phyloP scores from a whole-genome alignment of 192 early-diverging fungal species.

The Paraglomus occultum region DNA sequence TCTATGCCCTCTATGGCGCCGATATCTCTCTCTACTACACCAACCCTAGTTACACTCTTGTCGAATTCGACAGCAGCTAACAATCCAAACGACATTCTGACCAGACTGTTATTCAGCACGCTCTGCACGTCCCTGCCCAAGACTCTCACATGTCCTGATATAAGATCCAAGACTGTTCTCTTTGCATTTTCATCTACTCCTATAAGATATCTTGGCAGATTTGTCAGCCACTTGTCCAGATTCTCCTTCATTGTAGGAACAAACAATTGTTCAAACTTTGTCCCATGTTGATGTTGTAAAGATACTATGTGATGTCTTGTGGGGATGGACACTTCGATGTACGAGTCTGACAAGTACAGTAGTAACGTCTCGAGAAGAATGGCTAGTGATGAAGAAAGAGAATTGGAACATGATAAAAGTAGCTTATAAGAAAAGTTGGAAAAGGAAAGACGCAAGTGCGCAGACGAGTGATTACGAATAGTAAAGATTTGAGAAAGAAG shows the following conservation, averaged over 20 bases:
- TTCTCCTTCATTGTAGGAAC: conserved; percentile 40
- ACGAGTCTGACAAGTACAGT: conserved; percentile 37
- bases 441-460: conserved; percentile 36
- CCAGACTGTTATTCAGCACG: conserved; percentile 32
- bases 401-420: conserved; percentile 32
- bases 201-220: conserved; percentile 37
- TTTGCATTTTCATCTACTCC: conserved; percentile 37
- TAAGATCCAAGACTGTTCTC: conserved; percentile 31
- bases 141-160: conserved; percentile 35
- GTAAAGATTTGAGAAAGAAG: conserved; percentile 33
- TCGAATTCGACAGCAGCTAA: conserved; percentile 41
- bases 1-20: too few relatives aligned
- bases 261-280: conserved; percentile 22
- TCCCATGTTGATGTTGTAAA: background rate
- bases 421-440: conserved; percentile 36
- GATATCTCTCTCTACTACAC: too few relatives aligned
- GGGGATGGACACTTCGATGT: conserved; percentile 32
- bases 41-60: background rate
- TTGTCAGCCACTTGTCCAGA: conserved; percentile 33
- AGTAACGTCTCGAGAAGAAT: conserved; percentile 40
- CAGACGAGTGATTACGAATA: conserved; percentile 38
- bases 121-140: conserved; percentile 32
- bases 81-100: conserved; percentile 37
- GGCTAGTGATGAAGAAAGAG: conserved; percentile 34
- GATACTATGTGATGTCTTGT: conserved; percentile 25